Evolutionary conservation across 148 eudicot genomes (phyloP).

Genomic region (Rhododendron mucronatum): DNA sequence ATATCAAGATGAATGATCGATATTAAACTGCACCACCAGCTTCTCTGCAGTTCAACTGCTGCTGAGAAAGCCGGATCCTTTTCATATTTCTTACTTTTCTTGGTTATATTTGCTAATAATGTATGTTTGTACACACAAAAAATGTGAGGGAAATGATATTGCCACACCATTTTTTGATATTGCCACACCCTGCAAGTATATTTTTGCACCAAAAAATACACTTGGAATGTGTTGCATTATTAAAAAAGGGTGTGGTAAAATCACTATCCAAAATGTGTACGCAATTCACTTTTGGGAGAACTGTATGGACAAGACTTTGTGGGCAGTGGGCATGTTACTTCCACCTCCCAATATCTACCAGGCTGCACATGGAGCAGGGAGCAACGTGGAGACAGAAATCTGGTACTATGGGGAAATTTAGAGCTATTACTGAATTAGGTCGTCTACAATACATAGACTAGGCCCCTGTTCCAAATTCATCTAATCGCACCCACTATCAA

Average conservation of each 20-base stretch:
- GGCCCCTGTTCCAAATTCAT: background rate
- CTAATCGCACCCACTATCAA: background rate
- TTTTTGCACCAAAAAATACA: no score
- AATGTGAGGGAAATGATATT: background rate
- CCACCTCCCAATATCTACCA: background rate
- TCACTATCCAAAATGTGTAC: background rate
- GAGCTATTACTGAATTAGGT: background rate
- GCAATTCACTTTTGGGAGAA: background rate
- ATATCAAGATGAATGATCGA: no score
- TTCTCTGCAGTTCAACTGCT: no score
- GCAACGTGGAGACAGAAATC: background rate
- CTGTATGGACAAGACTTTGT: background rate
- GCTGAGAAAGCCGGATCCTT: no score
- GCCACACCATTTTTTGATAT: no score
- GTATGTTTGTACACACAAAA: background rate
- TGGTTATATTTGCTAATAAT: background rate
- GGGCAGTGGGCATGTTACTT: background rate
- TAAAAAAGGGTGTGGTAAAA: no score
- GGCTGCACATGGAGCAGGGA: background rate
- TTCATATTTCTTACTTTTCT: background rate
- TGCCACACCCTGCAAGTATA: no score
- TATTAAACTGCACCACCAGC: no score
- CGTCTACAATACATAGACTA: background rate
- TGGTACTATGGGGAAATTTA: background rate
- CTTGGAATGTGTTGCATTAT: no score